These are phyloP conservation scores for Pythium folliculosum DNA, from an alignment of 352 stramenopile genomes.

Conservation along the genomic window DNA sequence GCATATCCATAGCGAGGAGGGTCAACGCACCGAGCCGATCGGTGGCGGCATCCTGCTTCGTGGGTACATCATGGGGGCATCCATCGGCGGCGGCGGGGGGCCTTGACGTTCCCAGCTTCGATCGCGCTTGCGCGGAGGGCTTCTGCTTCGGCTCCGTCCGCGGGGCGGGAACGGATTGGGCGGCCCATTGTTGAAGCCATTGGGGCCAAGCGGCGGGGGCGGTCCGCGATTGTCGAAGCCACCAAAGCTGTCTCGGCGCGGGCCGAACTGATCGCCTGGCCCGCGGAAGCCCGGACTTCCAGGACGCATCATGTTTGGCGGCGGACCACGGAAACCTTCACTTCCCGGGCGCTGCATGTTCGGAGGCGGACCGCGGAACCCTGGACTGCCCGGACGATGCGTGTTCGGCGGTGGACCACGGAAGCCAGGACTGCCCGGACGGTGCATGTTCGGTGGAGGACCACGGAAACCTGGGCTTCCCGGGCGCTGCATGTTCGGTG, in stretches of 20 bases:
- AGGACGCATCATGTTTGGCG: constrained; percentile 3
- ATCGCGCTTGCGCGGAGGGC: constrained; percentile 27
- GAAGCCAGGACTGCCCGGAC: constrained; percentile 1
- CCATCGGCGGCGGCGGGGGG: not conserved
- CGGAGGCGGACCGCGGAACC: constrained; percentile 12
- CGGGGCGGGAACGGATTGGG: constrained; percentile 11
- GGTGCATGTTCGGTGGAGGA: constrained; percentile 7
- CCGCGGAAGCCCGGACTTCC: constrained; percentile 12
- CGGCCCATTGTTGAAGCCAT: constrained; percentile 18
- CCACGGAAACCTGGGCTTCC: not conserved
- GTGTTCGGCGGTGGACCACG: constrained; percentile 10
- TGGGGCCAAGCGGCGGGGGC: constrained; percentile 5
- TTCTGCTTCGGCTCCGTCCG: constrained; percentile 33
- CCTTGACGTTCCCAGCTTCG: constrained; percentile 28
- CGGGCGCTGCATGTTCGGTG: not conserved
- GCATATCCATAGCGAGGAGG: not conserved
- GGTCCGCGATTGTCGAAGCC: constrained; percentile 19
- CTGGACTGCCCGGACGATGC: constrained; percentile 7
- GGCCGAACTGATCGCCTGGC: constrained; percentile 7
- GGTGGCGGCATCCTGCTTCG: constrained; percentile 12
- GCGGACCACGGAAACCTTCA: constrained; percentile 5
- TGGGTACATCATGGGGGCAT: constrained; percentile 12
- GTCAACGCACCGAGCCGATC: not conserved
- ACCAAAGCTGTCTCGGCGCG: constrained; percentile 18
- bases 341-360: constrained; percentile 5